These are phyloP conservation scores for Agaricus subrufescens DNA, from an alignment of 768 basidiomycete species.

Conservation along the genomic window DNA sequence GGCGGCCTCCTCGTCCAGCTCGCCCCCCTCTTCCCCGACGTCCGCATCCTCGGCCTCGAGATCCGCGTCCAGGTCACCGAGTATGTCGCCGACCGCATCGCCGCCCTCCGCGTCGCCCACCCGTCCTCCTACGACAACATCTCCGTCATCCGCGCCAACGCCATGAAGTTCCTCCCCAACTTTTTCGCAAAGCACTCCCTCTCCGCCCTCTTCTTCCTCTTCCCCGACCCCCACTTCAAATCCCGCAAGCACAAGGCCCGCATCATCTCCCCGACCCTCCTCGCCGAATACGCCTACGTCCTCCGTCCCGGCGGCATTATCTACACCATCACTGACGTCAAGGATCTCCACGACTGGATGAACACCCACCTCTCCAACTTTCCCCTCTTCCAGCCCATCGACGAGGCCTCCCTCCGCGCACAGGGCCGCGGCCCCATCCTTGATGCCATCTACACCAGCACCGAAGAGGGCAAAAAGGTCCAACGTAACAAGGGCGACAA, in stretches of 20 bases:
- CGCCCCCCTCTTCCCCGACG: slow-evolving; percentile 87
- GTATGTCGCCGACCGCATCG: slow-evolving; percentile 92
- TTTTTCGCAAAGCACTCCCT: slow-evolving; percentile 91
- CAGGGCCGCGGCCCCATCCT: slow-evolving; percentile 74
- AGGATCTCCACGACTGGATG: slow-evolving; percentile 96
- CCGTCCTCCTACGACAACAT: slow-evolving; percentile 71
- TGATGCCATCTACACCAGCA: slow-evolving; percentile 79
- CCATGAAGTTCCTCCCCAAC: slow-evolving; percentile 98
- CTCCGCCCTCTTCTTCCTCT: slow-evolving; percentile 93
- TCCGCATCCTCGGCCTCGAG: slow-evolving; percentile 94
- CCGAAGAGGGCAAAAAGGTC: slow-evolving; percentile 97
- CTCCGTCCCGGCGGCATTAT: slow-evolving; percentile 91
- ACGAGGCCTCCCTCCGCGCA: slow-evolving; percentile 68
- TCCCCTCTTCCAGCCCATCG: slow-evolving; percentile 80
- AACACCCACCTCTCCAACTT: slow-evolving; percentile 80
- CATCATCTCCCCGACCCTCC: slow-evolving; percentile 95
- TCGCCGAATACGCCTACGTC: slow-evolving; percentile 96
- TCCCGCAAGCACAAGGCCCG: slow-evolving; percentile 97
- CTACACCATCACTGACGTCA: slow-evolving; percentile 97
- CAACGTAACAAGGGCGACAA: slow-evolving; percentile 88
- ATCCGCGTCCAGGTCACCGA: slow-evolving; percentile 95
- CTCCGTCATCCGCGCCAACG: slow-evolving; percentile 91
- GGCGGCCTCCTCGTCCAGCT: slow-evolving; percentile 89
- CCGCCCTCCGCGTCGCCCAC: slow-evolving; percentile 73
- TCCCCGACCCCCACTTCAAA: slow-evolving; percentile 99